Percentiles rank a stretch among this genome's conserved stretches.
phyloP scores from a whole-genome alignment of 331 rosid species.

The Pyracantha coccinea region DNA sequence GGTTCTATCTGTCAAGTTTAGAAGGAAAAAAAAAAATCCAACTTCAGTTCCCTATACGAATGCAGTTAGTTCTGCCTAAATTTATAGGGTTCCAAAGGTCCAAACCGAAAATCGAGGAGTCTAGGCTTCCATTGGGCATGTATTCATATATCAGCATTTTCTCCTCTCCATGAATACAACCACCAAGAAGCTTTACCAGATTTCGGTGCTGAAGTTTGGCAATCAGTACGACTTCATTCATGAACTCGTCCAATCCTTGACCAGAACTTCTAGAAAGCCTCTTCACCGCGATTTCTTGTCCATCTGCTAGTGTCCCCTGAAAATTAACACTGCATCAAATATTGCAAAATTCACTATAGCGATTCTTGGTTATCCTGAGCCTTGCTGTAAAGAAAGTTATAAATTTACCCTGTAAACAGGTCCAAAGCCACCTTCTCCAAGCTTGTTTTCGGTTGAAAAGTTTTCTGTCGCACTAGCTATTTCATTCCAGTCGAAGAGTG shows the following conservation, averaged over 20 bases:
- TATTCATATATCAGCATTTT: slow-evolving; percentile 25
- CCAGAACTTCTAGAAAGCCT: slow-evolving; percentile 26
- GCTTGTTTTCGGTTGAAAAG: slow-evolving; percentile 27
- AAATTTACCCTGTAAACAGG: slow-evolving; percentile 30
- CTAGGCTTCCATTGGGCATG: slow-evolving; percentile 30
- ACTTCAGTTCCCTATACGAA: no score
- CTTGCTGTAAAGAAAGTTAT: no score
- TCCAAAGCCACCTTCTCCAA: slow-evolving; percentile 43
- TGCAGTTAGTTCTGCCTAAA: neutral
- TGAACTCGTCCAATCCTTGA: slow-evolving; percentile 25
- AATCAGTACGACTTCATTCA: slow-evolving; percentile 10
- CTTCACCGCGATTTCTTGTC: slow-evolving; percentile 24
- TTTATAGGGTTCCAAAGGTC: neutral
- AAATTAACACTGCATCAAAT: neutral
- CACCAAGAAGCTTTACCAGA: slow-evolving; percentile 24
- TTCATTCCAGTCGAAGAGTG: slow-evolving; percentile 17
- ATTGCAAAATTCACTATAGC: neutral
- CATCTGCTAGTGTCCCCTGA: slow-evolving; percentile 21
- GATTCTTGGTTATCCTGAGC: no score
- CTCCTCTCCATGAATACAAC: slow-evolving; percentile 17
- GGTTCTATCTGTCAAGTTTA: slow-evolving; percentile 6
- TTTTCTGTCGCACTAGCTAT: slow-evolving; percentile 20
- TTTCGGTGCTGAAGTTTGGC: slow-evolving; percentile 24
- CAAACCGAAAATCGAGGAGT: slow-evolving; percentile 25
- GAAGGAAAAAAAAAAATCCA: no score